These are phyloP conservation scores for Acrasis kona DNA, from an alignment of 78 protist species.

Conservation along the genomic window DNA sequence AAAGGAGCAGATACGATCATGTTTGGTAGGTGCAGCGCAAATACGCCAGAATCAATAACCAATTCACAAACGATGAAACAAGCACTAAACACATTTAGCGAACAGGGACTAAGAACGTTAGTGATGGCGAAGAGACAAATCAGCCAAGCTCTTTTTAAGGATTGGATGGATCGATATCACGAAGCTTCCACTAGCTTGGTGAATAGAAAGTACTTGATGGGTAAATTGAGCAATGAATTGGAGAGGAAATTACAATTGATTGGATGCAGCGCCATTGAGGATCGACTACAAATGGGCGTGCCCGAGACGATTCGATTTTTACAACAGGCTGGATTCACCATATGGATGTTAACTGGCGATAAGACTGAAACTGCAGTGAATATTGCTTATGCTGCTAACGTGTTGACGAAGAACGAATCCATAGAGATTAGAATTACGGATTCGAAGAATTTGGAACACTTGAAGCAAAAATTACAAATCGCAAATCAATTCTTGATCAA, in stretches of 20 bases:
- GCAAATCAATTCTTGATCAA: neutral
- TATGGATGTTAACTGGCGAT: constrained; percentile 75
- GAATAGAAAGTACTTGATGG: constrained; percentile 7
- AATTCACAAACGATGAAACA: neutral
- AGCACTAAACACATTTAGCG: constrained; percentile 29
- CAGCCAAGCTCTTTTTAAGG: constrained; percentile 11
- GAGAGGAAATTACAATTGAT: constrained; percentile 34
- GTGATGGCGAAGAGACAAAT: constrained; percentile 47
- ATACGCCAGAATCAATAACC: neutral
- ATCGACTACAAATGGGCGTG: constrained; percentile 39
- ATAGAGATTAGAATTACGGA: neutral
- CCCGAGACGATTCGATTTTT: constrained; percentile 23
- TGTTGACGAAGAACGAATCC: neutral
- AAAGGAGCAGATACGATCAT: constrained; percentile 27
- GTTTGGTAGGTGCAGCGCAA: neutral
- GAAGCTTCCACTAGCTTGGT: neutral
- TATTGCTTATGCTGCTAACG: constrained; percentile 14
- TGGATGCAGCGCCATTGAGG: constrained; percentile 76
- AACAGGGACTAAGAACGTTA: constrained; percentile 73
- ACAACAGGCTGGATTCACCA: constrained; percentile 24
- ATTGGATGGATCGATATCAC: neutral
- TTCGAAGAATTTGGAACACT: neutral
- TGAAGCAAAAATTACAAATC: neutral
- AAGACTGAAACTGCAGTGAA: constrained; percentile 55
- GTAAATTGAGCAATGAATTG: constrained; percentile 5